Conservation (phyloP, 1,139 yeast species). For the Pneumocystis wakefieldiae region DNA sequence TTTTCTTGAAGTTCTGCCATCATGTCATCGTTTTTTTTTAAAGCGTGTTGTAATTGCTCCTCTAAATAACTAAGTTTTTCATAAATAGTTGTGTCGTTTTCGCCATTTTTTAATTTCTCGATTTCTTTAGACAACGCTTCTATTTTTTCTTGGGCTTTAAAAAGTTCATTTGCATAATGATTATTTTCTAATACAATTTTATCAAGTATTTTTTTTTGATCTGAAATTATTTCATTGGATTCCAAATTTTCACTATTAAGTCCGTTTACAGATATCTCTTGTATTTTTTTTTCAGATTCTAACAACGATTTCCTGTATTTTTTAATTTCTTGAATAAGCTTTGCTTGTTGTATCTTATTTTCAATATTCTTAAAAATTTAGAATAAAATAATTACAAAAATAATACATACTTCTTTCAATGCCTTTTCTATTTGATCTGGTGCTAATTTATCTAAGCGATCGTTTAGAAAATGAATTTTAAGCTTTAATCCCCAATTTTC, state of each 20-base stretch:
- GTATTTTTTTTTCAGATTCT: slow-evolving; percentile 13
- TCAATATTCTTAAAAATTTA: slow-evolving; percentile 12
- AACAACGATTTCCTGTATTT: slow-evolving; percentile 12
- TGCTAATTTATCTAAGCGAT: slow-evolving; percentile 14
- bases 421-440: slow-evolving; percentile 15
- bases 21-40: neutral
- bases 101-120: neutral
- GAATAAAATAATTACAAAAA: neutral
- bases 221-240: slow-evolving; percentile 9
- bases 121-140: neutral
- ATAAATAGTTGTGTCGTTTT: neutral
- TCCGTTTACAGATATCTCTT: slow-evolving; percentile 2
- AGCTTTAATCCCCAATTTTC: slow-evolving; percentile 18
- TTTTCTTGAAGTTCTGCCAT: neutral
- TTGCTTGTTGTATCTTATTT: slow-evolving; percentile 14
- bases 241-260: neutral
- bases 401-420: slow-evolving; percentile 11
- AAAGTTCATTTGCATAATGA: slow-evolving; percentile 4
- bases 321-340: slow-evolving; percentile 11
- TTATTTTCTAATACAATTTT: slow-evolving; percentile 1
- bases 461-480: slow-evolving; percentile 13
- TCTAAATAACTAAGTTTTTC: neutral
- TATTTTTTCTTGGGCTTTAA: neutral
- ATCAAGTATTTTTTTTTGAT: slow-evolving; percentile 4
- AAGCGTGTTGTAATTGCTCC: neutral